Evolutionary conservation across 345 rosid genomes (phyloP), one percentile per base, ranked within the genome.

Genomic region (Melastoma malabathricum): DNA sequence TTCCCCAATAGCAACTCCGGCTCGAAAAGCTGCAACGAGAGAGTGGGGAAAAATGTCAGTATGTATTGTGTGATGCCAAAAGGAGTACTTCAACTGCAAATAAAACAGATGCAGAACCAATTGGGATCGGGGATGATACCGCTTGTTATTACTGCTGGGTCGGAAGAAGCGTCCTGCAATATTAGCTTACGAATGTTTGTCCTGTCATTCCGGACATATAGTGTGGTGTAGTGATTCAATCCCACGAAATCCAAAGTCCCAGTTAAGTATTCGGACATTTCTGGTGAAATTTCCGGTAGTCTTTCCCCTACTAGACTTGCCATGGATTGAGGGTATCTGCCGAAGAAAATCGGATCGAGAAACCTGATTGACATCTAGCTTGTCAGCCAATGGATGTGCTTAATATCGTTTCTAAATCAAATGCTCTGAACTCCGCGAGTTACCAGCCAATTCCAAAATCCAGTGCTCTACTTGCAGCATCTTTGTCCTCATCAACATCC

Each of bases 381-480:
- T 58, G 9, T 52, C 45, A 72, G 47, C 54, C 19, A 53, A 16
- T n/a, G 10, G 22, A 9, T 18, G 10, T 5, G 4, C 18, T 50
- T 18, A 50, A 7, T 14, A 9, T 27, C 6, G 31, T 6, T 27
- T 27, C 3, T 3, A 27, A 27, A 27, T 6, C 31, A 27, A 27
- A 27, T 27, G 31, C 31, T 27, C 31, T 27, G 31, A 2, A 6
- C 31, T 29, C 17, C 10, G 54, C 38, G 12, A 50, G 39, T 50
- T 76, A 80, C 96, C 96, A 84, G 77, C 98, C 94, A 43, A 86
- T 60, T 34, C 67, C 70, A 57, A 90, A 90, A 52, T 86, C 98
- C 74, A 82, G 67, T 15, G 92, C 94, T 74, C 89, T 78, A 5
- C 63, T 64, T 59, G 89, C 89, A 23, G 96, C 96, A 62, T 84